These are phyloP conservation scores for Alternaria sp. DNA, from an alignment of 2,329 filamentous ascomycete species.

Conservation along the genomic window DNA sequence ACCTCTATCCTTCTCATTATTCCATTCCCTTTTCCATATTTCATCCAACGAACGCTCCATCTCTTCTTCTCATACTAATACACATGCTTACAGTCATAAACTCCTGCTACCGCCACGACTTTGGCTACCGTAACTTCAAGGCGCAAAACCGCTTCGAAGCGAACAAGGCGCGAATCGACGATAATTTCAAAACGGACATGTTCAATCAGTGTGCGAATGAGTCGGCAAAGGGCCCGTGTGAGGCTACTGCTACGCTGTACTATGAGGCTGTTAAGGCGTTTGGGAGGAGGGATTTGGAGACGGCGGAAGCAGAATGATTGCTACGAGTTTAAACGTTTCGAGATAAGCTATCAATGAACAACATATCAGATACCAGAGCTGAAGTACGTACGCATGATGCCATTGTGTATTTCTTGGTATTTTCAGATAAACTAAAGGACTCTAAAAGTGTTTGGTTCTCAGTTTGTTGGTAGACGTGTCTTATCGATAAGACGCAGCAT, in stretches of 20 bases:
- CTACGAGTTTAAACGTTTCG: not conserved
- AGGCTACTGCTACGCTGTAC: constrained; percentile 42
- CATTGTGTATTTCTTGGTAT: too few relatives aligned
- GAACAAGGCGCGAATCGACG: constrained; percentile 52
- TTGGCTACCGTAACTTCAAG: constrained; percentile 63
- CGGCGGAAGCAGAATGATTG: not conserved
- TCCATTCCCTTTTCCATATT: too few relatives aligned
- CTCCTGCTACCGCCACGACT: constrained; percentile 62
- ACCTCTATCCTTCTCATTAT: not conserved
- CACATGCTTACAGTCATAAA: constrained; percentile 25
- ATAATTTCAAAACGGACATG: constrained; percentile 58
- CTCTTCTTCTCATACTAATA: not conserved
- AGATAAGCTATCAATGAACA: not conserved
- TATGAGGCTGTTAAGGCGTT: constrained; percentile 39
- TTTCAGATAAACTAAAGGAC: too few relatives aligned
- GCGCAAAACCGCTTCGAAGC: constrained; percentile 57
- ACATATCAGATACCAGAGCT: not conserved
- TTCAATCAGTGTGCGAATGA: constrained; percentile 42
- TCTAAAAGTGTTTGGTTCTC: too few relatives aligned
- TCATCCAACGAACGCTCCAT: not conserved
- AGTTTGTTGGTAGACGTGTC: not conserved
- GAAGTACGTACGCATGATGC: not conserved
- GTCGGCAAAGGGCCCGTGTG: constrained; percentile 26
- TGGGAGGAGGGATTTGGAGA: not conserved
- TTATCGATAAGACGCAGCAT: constrained; percentile 18